Base-by-base conservation (phyloP, 805 yeast species). In the Pichia manshurica region DNA sequence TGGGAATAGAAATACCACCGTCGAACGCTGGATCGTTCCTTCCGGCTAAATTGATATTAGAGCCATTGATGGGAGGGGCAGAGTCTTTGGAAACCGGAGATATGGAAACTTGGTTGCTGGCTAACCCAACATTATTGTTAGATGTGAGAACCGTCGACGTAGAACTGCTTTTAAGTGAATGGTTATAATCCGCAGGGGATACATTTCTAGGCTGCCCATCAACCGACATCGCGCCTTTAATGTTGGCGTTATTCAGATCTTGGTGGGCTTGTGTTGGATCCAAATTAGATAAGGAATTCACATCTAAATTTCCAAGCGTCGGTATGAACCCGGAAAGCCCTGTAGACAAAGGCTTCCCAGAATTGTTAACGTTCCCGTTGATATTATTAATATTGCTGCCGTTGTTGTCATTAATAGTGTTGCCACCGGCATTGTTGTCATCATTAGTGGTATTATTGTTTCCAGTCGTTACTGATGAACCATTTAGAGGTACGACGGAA, bases 311-410 rank as follows among this genome's bases (percentile, higher is more conserved):
- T 16, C 39, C 42, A 13, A 46, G 19, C 3, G 48, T 46, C 29
- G 48, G 48, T 2, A 46, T 23, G 17, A 46, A 46, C 13, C 28
- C 32, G 8, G 49, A 15, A 34, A 46, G 39, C 4, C 49, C 49
- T 3, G 49, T 46, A 9, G 44, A 40, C 15, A 39, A 15, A 6
- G 43, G 13, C 12, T 37, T 37, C 12, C 20, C n/a, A 2, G 6
- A 10, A 17, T 36, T 20, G 39, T n/a, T 21, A 28, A 16, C 33
- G 9, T 23, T 15, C 16, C 20, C 23, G 7, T 19, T 40, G 15
- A 13, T 28, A 19, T 5, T 40, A 16, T 15, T 21, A 21, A 13
- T n/a, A 21, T 22, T 37, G 9, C 31, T 22, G 28, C 20, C 42
- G 13, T 25, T 41, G 32, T 12, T 13, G 16, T 5, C 37, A 21